Percentiles rank a stretch among this genome's conserved stretches.
Conservation (phyloP, 495 filamentous ascomycete genomes). For the Neurospora intermedia region DNA sequence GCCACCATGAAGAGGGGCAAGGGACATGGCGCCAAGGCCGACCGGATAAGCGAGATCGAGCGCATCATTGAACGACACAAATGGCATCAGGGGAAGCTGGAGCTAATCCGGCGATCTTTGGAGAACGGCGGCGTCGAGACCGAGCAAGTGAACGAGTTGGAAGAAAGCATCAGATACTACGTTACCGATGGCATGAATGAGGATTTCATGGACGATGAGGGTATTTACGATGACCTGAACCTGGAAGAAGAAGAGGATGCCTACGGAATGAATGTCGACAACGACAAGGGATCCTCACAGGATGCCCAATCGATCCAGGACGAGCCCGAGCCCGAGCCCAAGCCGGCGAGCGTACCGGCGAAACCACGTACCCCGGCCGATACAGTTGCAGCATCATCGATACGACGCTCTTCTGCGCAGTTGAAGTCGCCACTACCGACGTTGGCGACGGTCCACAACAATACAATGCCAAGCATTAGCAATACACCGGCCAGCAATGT, state of each 20-base stretch:
- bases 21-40: constrained; percentile 67
- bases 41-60: constrained; percentile 78
- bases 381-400: constrained; percentile 35
- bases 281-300: constrained; percentile 85
- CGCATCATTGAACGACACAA: constrained; percentile 83
- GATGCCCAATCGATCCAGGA: constrained; percentile 90
- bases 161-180: constrained; percentile 91
- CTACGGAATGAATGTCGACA: constrained; percentile 73
- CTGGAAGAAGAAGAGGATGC: constrained; percentile 80
- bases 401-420: constrained; percentile 75
- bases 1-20: constrained; percentile 91
- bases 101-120: constrained; percentile 77
- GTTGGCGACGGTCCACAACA: constrained; percentile 68
- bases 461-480: constrained; percentile 48
- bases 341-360: constrained; percentile 29
- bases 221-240: constrained; percentile 86
- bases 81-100: constrained; percentile 88
- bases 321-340: constrained; percentile 50
- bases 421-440: constrained; percentile 89
- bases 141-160: constrained; percentile 71
- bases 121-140: constrained; percentile 87
- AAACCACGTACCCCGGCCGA: constrained; percentile 47
- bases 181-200: constrained; percentile 79
- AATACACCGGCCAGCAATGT: constrained; percentile 42
- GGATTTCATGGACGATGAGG: constrained; percentile 85